A percentile compares a stretch with the other conserved stretches of the same genome.
phyloP scores from a whole-genome alignment of 768 basidiomycete species.

The Amanita rubescens region DNA sequence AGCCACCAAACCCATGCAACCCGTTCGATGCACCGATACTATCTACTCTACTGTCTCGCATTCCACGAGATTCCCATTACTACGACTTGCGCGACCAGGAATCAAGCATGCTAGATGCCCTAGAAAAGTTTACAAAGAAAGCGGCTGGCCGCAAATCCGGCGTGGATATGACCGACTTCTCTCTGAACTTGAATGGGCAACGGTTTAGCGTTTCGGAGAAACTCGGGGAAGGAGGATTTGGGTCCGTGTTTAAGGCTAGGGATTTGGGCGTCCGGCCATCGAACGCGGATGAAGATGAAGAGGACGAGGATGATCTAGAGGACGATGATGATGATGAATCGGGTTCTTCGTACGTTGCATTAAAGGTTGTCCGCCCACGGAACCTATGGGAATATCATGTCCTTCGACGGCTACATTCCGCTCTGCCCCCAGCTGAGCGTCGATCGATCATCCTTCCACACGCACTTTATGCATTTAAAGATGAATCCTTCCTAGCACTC shows the following conservation, averaged over 20 bases:
- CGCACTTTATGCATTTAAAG: slow-evolving; percentile 73
- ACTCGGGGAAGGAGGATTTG: slow-evolving; percentile 95
- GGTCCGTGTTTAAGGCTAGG: slow-evolving; percentile 85
- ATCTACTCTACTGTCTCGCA: slow-evolving; percentile 53
- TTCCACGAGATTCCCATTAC: slow-evolving; percentile 53
- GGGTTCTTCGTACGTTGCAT: slow-evolving; percentile 55
- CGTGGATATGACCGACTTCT: slow-evolving; percentile 33
- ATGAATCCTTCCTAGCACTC: slow-evolving; percentile 87
- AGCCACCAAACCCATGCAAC: slow-evolving; percentile 82
- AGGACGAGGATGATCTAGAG: slow-evolving; percentile 46
- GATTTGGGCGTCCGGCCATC: slow-evolving; percentile 36
- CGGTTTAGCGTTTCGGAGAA: slow-evolving; percentile 74
- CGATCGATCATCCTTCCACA: slow-evolving; percentile 72
- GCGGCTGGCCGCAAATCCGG: slow-evolving; percentile 31
- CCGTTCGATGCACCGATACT: slow-evolving; percentile 69
- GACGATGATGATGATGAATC: slow-evolving; percentile 53
- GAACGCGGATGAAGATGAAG: slow-evolving; percentile 36
- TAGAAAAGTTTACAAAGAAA: slow-evolving; percentile 68
- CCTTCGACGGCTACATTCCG: slow-evolving; percentile 66
- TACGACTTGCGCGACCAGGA: slow-evolving; percentile 50
- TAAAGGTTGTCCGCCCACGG: slow-evolving; percentile 87
- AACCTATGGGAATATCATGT: slow-evolving; percentile 92
- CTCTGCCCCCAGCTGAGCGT: slow-evolving; percentile 51
- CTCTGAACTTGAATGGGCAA: slow-evolving; percentile 55
- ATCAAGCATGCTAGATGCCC: slow-evolving; percentile 50